Conservation (phyloP, 1,284 basidiomycete genomes). For the Exobasidium rhododendri region DNA sequence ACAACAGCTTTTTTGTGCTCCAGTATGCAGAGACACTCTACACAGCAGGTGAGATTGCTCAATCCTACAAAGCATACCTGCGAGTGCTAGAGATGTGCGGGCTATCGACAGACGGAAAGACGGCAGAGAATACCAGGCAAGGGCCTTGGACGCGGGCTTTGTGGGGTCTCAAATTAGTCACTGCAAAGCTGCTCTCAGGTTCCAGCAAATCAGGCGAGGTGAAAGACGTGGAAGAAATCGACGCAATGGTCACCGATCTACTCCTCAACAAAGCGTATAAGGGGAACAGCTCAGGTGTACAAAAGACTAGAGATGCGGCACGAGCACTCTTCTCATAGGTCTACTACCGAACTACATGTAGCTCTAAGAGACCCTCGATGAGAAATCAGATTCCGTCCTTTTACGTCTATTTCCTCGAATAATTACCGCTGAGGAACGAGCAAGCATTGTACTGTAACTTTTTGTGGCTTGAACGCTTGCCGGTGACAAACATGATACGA, state of each 20-base stretch:
- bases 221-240: conserved; percentile 12
- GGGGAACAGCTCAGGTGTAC: background rate
- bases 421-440: too few relatives aligned
- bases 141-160: conserved; percentile 44
- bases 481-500: too few relatives aligned
- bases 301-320: conserved; percentile 7
- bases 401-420: too few relatives aligned
- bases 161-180: conserved; percentile 50
- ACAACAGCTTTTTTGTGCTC: conserved; percentile 77
- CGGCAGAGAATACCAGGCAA: background rate
- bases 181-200: background rate
- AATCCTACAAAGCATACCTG: conserved; percentile 48
- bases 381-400: too few relatives aligned
- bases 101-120: background rate
- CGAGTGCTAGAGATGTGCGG: conserved; percentile 43
- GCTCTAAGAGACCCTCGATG: too few relatives aligned
- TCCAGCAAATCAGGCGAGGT: conserved; percentile 11
- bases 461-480: too few relatives aligned
- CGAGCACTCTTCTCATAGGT: conserved; percentile 6
- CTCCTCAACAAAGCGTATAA: conserved; percentile 16
- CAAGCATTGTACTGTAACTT: too few relatives aligned
- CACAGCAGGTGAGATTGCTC: conserved; percentile 64
- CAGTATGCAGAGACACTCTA: conserved; percentile 84
- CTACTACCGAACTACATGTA: too few relatives aligned
- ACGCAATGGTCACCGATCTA: conserved; percentile 14